phyloP scores from a whole-genome alignment of 176 grass and related monocot species.

The Bothriochloa decipiens region DNA sequence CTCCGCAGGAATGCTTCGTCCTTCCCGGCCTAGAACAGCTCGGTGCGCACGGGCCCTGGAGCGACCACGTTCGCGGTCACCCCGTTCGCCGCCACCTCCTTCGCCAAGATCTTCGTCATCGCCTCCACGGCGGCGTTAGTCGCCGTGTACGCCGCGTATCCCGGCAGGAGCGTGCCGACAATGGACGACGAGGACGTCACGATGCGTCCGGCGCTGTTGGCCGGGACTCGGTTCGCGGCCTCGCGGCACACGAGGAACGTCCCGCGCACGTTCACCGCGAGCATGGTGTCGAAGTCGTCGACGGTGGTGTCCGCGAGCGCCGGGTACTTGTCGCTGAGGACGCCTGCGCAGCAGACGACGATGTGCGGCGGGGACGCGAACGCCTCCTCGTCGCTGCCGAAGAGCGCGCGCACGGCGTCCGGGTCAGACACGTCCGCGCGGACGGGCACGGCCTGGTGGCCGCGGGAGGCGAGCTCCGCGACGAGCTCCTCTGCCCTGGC shows the following conservation, averaged over 20 bases:
- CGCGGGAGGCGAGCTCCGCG: slow-evolving; percentile 48
- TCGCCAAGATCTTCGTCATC: slow-evolving; percentile 68
- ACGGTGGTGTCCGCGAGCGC: slow-evolving; percentile 60
- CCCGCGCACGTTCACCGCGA: slow-evolving; percentile 67
- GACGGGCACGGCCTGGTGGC: slow-evolving; percentile 19
- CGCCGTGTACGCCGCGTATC: slow-evolving; percentile 62
- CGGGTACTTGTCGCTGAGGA: slow-evolving; percentile 54
- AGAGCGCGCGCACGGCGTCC: slow-evolving; percentile 56
- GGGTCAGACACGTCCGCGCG: slow-evolving; percentile 60
- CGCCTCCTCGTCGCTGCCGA: slow-evolving; percentile 61
- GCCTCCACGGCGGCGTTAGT: slow-evolving; percentile 76
- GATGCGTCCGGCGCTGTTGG: slow-evolving; percentile 45
- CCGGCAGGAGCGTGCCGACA: slow-evolving; percentile 41
- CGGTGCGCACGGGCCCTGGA: slow-evolving; percentile 58
- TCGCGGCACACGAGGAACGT: slow-evolving; percentile 67
- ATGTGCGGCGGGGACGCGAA: slow-evolving; percentile 60
- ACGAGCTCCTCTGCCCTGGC: slow-evolving; percentile 59
- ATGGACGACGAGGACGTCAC: slow-evolving; percentile 63
- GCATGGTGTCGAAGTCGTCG: slow-evolving; percentile 71
- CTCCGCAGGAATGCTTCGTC: slow-evolving; percentile 50
- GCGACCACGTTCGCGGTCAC: slow-evolving; percentile 75
- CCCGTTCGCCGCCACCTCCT: slow-evolving; percentile 62
- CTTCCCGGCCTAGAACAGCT: slow-evolving; percentile 62
- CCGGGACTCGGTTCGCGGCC: slow-evolving; percentile 40
- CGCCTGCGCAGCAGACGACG: slow-evolving; percentile 62